Percentiles rank a stretch among this genome's conserved stretches.
Evolutionary conservation across 2,329 filamentous ascomycete genomes (phyloP).

Genomic region (Fusarium anthophilum): DNA sequence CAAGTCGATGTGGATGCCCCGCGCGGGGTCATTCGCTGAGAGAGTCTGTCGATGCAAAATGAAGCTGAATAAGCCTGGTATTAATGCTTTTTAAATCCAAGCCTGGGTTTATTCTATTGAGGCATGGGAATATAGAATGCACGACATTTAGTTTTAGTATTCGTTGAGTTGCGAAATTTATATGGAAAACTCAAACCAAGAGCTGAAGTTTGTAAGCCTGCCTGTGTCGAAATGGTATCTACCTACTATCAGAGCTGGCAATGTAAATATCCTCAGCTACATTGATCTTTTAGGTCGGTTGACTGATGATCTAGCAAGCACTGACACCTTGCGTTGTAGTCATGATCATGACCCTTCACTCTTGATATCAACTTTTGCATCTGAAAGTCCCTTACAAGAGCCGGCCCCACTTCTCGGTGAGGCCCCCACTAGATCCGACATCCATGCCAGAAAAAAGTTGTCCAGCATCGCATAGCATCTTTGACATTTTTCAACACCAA

Average conservation of each 20-base stretch:
- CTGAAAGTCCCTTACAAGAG: slow-evolving; percentile 7
- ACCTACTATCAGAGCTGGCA: neutral
- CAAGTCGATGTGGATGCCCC: slow-evolving; percentile 37
- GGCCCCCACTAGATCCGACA: slow-evolving; percentile 34
- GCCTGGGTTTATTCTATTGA: fast-evolving
- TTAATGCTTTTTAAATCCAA: neutral
- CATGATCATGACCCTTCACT: neutral
- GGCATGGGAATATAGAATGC: too few species aligned
- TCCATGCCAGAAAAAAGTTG: slow-evolving; percentile 42
- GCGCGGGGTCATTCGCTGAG: slow-evolving; percentile 42
- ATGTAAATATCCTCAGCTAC: too few species aligned
- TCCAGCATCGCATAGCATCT: slow-evolving; percentile 12
- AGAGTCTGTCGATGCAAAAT: neutral
- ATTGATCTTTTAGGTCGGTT: too few species aligned
- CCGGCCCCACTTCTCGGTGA: slow-evolving; percentile 31
- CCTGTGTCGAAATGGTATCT: fast-evolving
- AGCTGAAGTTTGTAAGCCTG: neutral
- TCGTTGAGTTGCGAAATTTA: fast-evolving
- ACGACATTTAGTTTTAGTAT: too few species aligned
- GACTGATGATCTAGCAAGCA: neutral
- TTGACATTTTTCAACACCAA: slow-evolving; percentile 31
- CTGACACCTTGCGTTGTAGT: neutral
- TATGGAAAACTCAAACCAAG: neutral
- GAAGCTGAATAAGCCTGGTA: slow-evolving; percentile 24
- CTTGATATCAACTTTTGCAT: neutral